A percentile compares a stretch with the other conserved stretches of the same genome.
phyloP scores from a whole-genome alignment of 148 eudicot species.

The Agrostemma githago region DNA sequence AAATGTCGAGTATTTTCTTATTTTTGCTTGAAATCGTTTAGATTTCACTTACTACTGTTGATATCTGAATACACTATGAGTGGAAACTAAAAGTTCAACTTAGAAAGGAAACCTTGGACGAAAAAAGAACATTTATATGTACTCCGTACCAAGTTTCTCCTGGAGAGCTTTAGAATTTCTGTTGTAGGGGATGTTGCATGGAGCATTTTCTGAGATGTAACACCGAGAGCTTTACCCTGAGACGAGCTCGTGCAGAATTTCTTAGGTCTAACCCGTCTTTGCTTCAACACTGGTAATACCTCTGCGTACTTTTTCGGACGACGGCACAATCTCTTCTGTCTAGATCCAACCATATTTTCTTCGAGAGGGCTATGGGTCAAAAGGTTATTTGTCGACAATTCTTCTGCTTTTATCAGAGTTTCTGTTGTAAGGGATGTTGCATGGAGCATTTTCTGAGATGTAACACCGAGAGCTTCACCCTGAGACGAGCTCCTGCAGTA shows the following conservation, averaged over 20 bases:
- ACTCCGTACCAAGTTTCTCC: slow-evolving; percentile 27
- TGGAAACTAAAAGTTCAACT: not conserved
- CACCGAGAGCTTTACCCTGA: not conserved
- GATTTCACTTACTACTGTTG: not conserved
- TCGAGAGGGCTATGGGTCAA: slow-evolving; percentile 22
- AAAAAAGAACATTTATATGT: not conserved
- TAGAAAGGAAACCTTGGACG: not conserved
- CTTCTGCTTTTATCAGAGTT: slow-evolving; percentile 20
- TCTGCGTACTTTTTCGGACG: slow-evolving; percentile 50
- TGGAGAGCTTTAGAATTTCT: slow-evolving; percentile 8
- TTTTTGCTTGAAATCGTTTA: not conserved
- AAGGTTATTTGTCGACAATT: slow-evolving; percentile 18
- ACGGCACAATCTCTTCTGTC: slow-evolving; percentile 44
- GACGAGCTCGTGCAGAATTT: not conserved
- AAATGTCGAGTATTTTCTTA: not conserved
- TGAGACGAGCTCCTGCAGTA: slow-evolving; percentile 24
- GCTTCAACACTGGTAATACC: slow-evolving; percentile 29
- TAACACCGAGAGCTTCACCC: slow-evolving; percentile 27
- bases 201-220: slow-evolving; percentile 25
- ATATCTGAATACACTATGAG: not conserved
- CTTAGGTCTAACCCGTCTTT: slow-evolving; percentile 7
- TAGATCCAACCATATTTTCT: slow-evolving; percentile 22
- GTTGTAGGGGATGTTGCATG: slow-evolving; percentile 19
- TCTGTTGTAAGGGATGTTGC: too few relatives aligned
- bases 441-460: not conserved